Percentiles rank a stretch among this genome's conserved stretches.
These are phyloP conservation scores for Corymbia citriodora DNA, from an alignment of 441 rosid genomes.

Conservation along the genomic window DNA sequence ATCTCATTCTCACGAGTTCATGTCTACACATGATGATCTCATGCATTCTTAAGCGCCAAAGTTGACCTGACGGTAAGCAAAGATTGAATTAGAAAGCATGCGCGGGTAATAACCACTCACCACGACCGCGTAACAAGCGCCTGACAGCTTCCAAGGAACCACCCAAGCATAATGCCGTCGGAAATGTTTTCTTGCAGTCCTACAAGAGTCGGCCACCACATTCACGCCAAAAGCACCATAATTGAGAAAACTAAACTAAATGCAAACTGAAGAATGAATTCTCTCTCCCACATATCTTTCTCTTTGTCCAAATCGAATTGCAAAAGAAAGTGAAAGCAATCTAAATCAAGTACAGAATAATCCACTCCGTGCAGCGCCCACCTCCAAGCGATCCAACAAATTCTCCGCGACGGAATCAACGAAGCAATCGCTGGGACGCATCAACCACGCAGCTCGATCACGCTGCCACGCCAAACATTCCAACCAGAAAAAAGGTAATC, in stretches of 20 bases:
- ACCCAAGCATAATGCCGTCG: constrained; percentile 76
- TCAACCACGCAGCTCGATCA: constrained; percentile 95
- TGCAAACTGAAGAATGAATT: neutral
- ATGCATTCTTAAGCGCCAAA: neutral
- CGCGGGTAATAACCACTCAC: constrained; percentile 31
- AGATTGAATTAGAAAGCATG: neutral
- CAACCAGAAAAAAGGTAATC: neutral
- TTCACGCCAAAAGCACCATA: neutral
- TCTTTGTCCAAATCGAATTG: neutral
- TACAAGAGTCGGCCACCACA: constrained; percentile 5
- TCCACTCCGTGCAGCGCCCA: neutral
- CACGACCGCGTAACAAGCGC: constrained; percentile 58
- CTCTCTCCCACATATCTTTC: neutral
- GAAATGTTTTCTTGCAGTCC: constrained; percentile 92
- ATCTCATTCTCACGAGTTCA: neutral
- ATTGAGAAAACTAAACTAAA: neutral
- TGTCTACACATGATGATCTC: neutral
- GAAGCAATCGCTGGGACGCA: constrained; percentile 56
- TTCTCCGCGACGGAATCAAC: constrained; percentile 92
- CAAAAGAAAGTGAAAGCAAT: neutral
- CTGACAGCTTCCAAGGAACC: constrained; percentile 73
- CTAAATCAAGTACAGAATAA: neutral
- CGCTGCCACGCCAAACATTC: constrained; percentile 43
- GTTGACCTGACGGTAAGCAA: neutral
- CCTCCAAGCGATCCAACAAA: constrained; percentile 90